Base-by-base conservation (phyloP, 768 basidiomycete species). In the Termitomyces heimii region DNA sequence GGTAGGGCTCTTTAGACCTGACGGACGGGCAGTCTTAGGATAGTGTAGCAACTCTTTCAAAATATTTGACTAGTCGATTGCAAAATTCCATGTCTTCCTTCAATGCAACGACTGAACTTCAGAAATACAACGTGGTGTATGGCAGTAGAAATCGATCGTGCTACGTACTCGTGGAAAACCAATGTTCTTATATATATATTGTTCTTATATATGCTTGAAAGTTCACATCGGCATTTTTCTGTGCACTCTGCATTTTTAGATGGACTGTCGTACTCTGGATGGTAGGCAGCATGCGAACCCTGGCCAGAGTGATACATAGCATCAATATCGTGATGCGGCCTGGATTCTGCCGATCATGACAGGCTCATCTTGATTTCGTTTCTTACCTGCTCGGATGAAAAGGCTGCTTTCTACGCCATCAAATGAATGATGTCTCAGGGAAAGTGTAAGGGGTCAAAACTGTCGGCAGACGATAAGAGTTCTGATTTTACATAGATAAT, bases 361-460 rank as follows among this genome's bases (percentile, higher is more conserved):
- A 32, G 14, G 24, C 20, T 32, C 31, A 10, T 32, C 32, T 9
- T 32, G 9, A 1, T 32, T n/a, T 20, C 31, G 22, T 34, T 53
- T 39, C 39, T 39, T 24, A 22, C 43, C 48, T 54, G 29, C 9
- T n/a, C 6, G 4, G 35, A 55, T 58, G 35, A 31, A 54, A 16
- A 56, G 6, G 39, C 14, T n/a, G 31, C 7, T 57, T 50, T 26
- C 35, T 59, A 58, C 61, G 55, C 61, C 61, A 62, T 55, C 22
- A 49, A 35, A 42, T 32, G 22, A 47, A 54, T 46, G 47, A 55
- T 42, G 22, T 39, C 32, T 20, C 34, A 35, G 18, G 5, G 7
- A 20, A 14, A 42, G 14, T 31, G 20, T 12, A 18, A 7, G 31
- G 32, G 13, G 49, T 29, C 29, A 29, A 35, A 40, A 40, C 31